Conservation (phyloP, 495 filamentous ascomycete species). For the Penicillium lagena region DNA sequence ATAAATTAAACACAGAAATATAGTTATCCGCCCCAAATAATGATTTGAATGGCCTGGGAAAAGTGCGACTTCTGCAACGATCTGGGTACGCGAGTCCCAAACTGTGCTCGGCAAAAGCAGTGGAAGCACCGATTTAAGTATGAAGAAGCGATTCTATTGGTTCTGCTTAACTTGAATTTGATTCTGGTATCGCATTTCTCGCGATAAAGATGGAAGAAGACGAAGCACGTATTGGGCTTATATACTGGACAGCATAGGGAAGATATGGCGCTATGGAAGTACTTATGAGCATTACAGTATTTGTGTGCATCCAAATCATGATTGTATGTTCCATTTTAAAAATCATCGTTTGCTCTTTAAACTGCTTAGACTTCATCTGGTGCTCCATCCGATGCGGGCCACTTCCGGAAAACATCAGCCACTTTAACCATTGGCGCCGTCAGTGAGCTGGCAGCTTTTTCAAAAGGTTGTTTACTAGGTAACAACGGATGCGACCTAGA, state of each 20-base stretch:
- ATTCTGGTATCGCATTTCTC: no score
- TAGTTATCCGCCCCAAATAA: background rate
- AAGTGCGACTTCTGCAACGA: conserved; percentile 13
- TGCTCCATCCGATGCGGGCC: conserved; percentile 11
- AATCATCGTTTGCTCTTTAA: background rate
- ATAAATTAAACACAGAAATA: background rate
- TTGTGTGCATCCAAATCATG: no score
- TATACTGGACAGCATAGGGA: no score
- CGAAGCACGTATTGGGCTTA: no score
- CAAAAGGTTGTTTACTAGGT: conserved; percentile 19
- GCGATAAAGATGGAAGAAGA: no score
- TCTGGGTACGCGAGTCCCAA: background rate
- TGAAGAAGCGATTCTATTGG: no score
- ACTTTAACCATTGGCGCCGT: conserved; percentile 21
- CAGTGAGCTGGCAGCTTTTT: conserved; percentile 17
- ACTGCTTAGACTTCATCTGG: background rate
- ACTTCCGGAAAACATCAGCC: conserved; percentile 24
- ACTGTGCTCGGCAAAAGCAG: no score
- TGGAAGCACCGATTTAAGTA: no score
- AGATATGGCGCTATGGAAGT: no score
- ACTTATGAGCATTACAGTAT: no score
- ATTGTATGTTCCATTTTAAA: no score
- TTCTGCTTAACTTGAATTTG: no score
- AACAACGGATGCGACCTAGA: conserved; percentile 46
- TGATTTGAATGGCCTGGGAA: conserved; percentile 2